Evolutionary conservation across 2,329 filamentous ascomycete genomes (phyloP), one percentile per base, ranked within the genome.

Genomic region (Hymenotorrendiella dingleyae): DNA sequence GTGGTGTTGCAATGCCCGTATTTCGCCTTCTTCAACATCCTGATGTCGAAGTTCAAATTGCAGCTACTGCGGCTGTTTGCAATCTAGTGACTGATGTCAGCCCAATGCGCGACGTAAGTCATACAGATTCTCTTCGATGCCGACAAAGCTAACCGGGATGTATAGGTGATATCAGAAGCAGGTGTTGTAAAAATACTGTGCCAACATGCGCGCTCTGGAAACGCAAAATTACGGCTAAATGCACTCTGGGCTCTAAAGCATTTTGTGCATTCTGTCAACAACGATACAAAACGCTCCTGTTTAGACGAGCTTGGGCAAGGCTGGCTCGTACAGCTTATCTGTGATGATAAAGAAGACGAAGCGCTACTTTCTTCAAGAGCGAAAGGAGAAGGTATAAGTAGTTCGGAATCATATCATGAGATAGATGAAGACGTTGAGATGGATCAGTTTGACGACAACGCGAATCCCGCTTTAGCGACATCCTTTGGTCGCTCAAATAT

Each of bases 241-340:
- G 89, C 90, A 17, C 67, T 98, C 2, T 98, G 93, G 91, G 88
- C 89, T 5, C 68, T 98, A 45, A 97, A 97, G 61, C 88, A 97
- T 64, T 74, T 96, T 37, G 83, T 94, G 3, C 76, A 85, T 49
- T 81, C 80, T 17, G 78, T 85, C 5, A 74, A 76, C 14, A 80
- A 83, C 33, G 76, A 83, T 10, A 69, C 86, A 52, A 94, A 93
- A 64, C 83, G 84, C 56, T 74, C 77, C 36, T 87, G 87, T 46
- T 67, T 97, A 10, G 80, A 90, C 37, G 80, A 86, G 56, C 72
- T 97, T 4, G 82, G 81, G 7, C 76, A 86, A 1, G 80, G 78
- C 9, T 95, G 88, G 86, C 73, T 97, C 10, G 75, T 91, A 48
- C 81, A 83, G 46, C 72, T 93, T 17, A 86, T 96, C 33, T 81